A percentile compares a stretch with the other conserved stretches of the same genome.
Evolutionary conservation across 805 yeast species (phyloP).

Genomic region (Pichia kluyveri): DNA sequence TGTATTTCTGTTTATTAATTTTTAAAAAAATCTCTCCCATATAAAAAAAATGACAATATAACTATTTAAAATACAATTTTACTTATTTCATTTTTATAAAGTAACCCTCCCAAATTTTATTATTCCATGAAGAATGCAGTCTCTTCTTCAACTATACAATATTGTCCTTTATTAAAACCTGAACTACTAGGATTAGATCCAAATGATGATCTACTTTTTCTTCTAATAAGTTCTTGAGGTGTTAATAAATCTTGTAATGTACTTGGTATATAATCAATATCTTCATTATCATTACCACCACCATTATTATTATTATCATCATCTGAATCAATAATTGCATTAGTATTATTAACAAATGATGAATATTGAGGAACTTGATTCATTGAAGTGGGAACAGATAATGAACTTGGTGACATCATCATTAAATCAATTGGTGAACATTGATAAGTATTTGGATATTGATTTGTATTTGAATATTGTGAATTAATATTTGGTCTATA

Average conservation of each 20-base stretch:
- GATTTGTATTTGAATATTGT: neutral
- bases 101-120: too few species aligned
- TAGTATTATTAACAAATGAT: conserved; percentile 1
- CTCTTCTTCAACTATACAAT: conserved; percentile 21
- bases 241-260: conserved; percentile 73
- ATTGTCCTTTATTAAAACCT: neutral
- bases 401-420: neutral
- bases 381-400: neutral
- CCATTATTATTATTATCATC: neutral
- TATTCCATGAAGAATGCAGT: conserved; percentile 29
- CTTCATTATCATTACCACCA: conserved; percentile 20
- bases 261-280: conserved; percentile 76
- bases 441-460: neutral
- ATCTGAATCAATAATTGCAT: conserved; percentile 13
- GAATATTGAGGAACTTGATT: neutral
- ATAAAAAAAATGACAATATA: too few species aligned
- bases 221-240: conserved; percentile 66
- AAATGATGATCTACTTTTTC: conserved; percentile 41
- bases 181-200: conserved; percentile 5
- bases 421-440: neutral
- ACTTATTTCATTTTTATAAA: too few species aligned
- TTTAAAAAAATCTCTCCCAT: too few species aligned
- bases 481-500: neutral
- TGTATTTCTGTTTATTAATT: too few species aligned
- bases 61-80: too few species aligned